phyloP scores from a whole-genome alignment of 2,329 filamentous ascomycete genomes.

The Pyricularia sp. region DNA sequence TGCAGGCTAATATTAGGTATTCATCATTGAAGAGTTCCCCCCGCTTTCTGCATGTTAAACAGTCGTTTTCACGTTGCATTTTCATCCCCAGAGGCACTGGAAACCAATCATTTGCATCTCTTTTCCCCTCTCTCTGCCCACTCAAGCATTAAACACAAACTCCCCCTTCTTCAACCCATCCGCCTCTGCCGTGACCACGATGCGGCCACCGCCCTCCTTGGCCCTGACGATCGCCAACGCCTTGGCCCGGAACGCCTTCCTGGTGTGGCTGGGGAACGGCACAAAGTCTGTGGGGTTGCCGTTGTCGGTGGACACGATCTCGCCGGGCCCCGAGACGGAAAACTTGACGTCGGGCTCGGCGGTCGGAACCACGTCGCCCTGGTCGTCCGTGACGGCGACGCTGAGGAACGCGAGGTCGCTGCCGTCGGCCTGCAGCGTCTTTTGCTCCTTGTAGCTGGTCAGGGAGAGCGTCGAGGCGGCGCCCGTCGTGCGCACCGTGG shows the following conservation, averaged over 20 bases:
- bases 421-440: slow-evolving; percentile 24
- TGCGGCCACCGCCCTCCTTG: slow-evolving; percentile 14
- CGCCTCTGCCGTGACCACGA: slow-evolving; percentile 11
- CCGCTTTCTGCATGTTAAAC: too few species aligned
- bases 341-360: slow-evolving; percentile 34
- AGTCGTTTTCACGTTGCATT: too few species aligned
- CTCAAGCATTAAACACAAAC: slow-evolving; percentile 4
- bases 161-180: slow-evolving; percentile 7
- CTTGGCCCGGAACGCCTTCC: slow-evolving; percentile 31
- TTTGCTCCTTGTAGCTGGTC: slow-evolving; percentile 26
- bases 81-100: too few species aligned
- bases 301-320: slow-evolving; percentile 41
- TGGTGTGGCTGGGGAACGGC: slow-evolving; percentile 26
- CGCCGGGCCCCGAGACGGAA: slow-evolving; percentile 29
- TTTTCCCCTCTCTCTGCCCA: neutral
- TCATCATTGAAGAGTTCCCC: too few species aligned
- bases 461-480: slow-evolving; percentile 25
- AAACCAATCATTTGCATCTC: too few species aligned
- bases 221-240: slow-evolving; percentile 29
- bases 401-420: slow-evolving; percentile 35
- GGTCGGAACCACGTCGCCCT: slow-evolving; percentile 31
- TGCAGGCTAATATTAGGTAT: too few species aligned
- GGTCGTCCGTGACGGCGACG: slow-evolving; percentile 31
- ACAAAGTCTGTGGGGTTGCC: slow-evolving; percentile 36
- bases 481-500: slow-evolving; percentile 30